Conservation (phyloP, 495 filamentous ascomycete genomes). For the Talaromyces liani region DNA sequence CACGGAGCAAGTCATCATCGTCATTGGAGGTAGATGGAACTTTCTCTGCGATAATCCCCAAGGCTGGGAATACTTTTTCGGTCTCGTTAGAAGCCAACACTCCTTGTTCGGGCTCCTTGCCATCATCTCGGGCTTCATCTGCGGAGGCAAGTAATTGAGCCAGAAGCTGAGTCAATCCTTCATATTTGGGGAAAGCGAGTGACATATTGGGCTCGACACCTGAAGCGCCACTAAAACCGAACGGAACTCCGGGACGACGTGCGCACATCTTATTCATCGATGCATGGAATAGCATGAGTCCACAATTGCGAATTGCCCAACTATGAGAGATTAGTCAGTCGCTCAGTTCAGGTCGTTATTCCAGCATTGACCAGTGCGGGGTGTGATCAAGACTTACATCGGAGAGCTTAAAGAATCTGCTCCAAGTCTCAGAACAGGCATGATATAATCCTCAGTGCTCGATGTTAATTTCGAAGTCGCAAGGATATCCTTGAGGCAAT, state of each 20-base stretch:
- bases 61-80: slow-evolving; percentile 78
- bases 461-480: slow-evolving; percentile 63
- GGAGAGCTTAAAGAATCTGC: slow-evolving; percentile 58
- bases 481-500: slow-evolving; percentile 84
- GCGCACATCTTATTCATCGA: slow-evolving; percentile 63
- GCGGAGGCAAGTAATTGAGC: slow-evolving; percentile 52
- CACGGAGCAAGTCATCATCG: slow-evolving; percentile 26
- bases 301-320: slow-evolving; percentile 92
- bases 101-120: slow-evolving; percentile 22
- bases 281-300: slow-evolving; percentile 79
- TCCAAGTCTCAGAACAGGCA: slow-evolving; percentile 64
- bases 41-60: slow-evolving; percentile 67
- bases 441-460: slow-evolving; percentile 59
- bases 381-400: slow-evolving; percentile 35
- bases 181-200: slow-evolving; percentile 56
- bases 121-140: slow-evolving; percentile 22
- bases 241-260: slow-evolving; percentile 18
- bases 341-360: neutral
- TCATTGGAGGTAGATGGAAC: slow-evolving; percentile 26
- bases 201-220: slow-evolving; percentile 35
- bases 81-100: slow-evolving; percentile 37
- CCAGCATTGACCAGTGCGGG: neutral
- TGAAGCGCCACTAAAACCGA: slow-evolving; percentile 35
- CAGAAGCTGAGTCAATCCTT: slow-evolving; percentile 59
- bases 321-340: slow-evolving; percentile 30